Percentiles rank a stretch among this genome's conserved stretches.
Conservation (phyloP, 2,329 filamentous ascomycete genomes). For the Talaromyces sp. region DNA sequence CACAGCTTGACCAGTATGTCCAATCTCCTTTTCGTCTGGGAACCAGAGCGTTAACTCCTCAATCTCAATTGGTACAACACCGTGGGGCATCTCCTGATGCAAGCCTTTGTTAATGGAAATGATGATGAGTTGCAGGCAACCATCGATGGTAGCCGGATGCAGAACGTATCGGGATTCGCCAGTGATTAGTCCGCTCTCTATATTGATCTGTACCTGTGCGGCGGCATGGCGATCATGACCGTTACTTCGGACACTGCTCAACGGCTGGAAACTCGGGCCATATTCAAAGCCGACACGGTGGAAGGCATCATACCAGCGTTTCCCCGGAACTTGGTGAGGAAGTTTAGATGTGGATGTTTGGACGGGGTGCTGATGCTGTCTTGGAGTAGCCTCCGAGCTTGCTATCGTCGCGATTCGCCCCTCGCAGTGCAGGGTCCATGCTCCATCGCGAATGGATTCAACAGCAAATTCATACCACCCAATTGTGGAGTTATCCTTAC, state of each 20-base stretch:
- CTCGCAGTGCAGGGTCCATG: background rate
- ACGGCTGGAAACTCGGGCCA: conserved; percentile 12
- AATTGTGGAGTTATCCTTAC: too few species aligned
- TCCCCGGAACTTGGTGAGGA: too few species aligned
- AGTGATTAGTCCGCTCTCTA: background rate
- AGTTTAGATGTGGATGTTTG: too few species aligned
- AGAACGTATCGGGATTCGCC: conserved; percentile 13
- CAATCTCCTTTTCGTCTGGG: too few species aligned
- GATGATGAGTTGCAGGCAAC: conserved; percentile 19
- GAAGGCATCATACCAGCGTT: conserved; percentile 7
- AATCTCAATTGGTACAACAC: conserved; percentile 18
- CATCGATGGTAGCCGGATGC: conserved; percentile 15
- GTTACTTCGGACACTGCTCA: background rate
- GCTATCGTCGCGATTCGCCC: too few species aligned
- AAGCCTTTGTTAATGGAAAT: conserved; percentile 16
- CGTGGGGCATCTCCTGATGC: conserved; percentile 13
- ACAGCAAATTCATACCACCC: background rate
- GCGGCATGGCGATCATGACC: background rate
- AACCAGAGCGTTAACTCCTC: too few species aligned
- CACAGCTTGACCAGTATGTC: too few species aligned
- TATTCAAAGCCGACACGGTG: conserved; percentile 15
- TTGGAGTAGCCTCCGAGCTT: too few species aligned
- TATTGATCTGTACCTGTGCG: background rate
- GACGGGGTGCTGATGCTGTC: too few species aligned
- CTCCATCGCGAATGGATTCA: background rate